Percentiles rank a stretch among this genome's conserved stretches.
These are phyloP conservation scores for Chrysanthemum makinoi DNA, from an alignment of 129 eudicot genomes.

Conservation along the genomic window DNA sequence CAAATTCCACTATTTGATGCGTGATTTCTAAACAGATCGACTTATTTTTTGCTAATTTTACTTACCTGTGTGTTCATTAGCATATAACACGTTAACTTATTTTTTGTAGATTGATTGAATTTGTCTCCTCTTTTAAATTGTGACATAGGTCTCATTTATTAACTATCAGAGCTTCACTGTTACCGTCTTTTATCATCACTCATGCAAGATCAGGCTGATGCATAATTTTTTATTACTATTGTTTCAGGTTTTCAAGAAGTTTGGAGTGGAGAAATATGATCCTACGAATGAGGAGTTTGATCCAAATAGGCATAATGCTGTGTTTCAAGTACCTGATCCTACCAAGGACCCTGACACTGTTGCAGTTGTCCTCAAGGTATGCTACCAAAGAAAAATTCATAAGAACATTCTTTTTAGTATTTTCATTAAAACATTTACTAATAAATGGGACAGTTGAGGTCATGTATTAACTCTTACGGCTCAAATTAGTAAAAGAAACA, in stretches of 20 bases:
- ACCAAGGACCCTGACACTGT: slow-evolving; percentile 71
- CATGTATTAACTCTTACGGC: too few relatives aligned
- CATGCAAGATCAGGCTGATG: not conserved
- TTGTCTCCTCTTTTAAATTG: not conserved
- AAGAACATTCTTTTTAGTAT: not conserved
- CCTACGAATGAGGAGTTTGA: slow-evolving; percentile 81
- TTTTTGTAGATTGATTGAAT: not conserved
- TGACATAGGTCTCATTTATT: not conserved
- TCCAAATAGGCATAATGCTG: slow-evolving; percentile 90
- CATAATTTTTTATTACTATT: not conserved
- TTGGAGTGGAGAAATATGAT: slow-evolving; percentile 81
- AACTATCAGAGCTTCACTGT: not conserved
- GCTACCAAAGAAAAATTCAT: not conserved
- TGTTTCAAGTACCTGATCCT: slow-evolving; percentile 81
- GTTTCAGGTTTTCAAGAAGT: slow-evolving; percentile 72
- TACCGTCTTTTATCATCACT: not conserved
- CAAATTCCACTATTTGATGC: too few relatives aligned
- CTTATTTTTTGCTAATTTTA: too few relatives aligned
- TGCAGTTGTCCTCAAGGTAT: slow-evolving; percentile 88
- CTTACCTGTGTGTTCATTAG: too few relatives aligned
- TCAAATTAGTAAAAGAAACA: too few relatives aligned
- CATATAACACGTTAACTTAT: not conserved
- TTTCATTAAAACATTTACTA: too few relatives aligned
- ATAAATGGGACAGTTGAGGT: too few relatives aligned
- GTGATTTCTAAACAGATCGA: too few relatives aligned